phyloP scores from a whole-genome alignment of 2,329 filamentous ascomycete species.

The Myriosclerotinia duriaeana region DNA sequence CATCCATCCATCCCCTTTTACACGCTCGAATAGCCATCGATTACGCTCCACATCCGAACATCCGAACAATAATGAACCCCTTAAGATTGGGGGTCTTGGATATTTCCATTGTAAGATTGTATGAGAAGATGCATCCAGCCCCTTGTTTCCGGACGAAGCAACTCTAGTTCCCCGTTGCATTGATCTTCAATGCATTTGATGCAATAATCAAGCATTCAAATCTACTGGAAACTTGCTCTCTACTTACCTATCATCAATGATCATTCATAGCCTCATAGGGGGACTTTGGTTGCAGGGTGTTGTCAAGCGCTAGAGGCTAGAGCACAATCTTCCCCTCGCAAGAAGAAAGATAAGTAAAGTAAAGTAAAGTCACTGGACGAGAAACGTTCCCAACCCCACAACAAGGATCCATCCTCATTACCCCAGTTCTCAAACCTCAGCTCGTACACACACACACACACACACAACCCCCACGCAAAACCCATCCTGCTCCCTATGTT shows the following conservation, averaged over 20 bases:
- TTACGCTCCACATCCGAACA: background rate
- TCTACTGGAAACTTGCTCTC: slow-evolving; percentile 10
- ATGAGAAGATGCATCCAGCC: background rate
- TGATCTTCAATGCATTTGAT: slow-evolving; percentile 24
- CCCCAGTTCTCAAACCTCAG: slow-evolving; percentile 16
- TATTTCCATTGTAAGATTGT: slow-evolving; percentile 20
- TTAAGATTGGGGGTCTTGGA: slow-evolving; percentile 16
- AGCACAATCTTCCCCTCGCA: too few species aligned
- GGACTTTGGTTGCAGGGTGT: background rate
- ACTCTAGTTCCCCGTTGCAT: slow-evolving; percentile 22
- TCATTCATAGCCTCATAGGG: background rate
- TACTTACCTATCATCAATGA: background rate
- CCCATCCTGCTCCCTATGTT: background rate
- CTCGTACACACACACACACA: background rate
- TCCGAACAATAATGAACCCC: slow-evolving; percentile 15
- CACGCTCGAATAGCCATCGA: background rate
- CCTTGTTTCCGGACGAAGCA: slow-evolving; percentile 20
- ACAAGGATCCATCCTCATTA: slow-evolving; percentile 12
- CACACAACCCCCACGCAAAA: slow-evolving; percentile 11
- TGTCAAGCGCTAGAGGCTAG: background rate
- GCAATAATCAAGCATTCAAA: slow-evolving; percentile 10
- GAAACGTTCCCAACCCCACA: slow-evolving; percentile 9
- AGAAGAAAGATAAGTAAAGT: background rate
- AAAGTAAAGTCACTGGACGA: slow-evolving; percentile 8
- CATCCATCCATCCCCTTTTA: slow-evolving; percentile 6